phyloP scores from a whole-genome alignment of 768 basidiomycete genomes.

The Melanogaster broomeanus region DNA sequence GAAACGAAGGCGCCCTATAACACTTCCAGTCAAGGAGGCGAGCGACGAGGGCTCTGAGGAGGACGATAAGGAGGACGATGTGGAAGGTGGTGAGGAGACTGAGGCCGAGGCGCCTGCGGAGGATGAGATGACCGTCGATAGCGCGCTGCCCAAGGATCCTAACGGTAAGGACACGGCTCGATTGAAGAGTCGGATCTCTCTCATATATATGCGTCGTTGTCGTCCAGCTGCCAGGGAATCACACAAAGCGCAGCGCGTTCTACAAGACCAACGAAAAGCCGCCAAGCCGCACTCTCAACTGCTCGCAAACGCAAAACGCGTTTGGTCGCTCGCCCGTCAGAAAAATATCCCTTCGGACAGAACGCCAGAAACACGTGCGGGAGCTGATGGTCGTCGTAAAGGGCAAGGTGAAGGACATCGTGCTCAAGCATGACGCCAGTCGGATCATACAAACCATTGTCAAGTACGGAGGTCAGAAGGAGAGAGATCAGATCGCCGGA shows the following conservation, averaged over 20 bases:
- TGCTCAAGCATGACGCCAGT: constrained; percentile 91
- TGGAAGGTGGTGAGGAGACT: constrained; percentile 32
- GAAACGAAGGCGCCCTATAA: constrained; percentile 66
- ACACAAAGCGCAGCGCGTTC: constrained; percentile 66
- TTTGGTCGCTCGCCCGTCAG: constrained; percentile 77
- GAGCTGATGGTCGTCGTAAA: constrained; percentile 76
- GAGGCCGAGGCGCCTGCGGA: constrained; percentile 18
- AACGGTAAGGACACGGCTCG: constrained; percentile 48
- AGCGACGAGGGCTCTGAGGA: constrained; percentile 39
- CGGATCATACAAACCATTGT: constrained; percentile 81
- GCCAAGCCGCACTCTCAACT: constrained; percentile 77
- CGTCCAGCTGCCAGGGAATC: constrained; percentile 61
- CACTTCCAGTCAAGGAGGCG: constrained; percentile 35
- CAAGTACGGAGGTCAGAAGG: constrained; percentile 72
- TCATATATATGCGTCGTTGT: constrained; percentile 1
- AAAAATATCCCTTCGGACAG: constrained; percentile 66
- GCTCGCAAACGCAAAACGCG: constrained; percentile 68
- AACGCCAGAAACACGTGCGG: constrained; percentile 73
- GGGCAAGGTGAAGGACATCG: constrained; percentile 82
- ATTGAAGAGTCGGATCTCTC: constrained; percentile 1
- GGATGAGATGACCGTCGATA: constrained; percentile 35
- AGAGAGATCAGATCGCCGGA: constrained; percentile 76
- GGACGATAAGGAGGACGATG: constrained; percentile 38
- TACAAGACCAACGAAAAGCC: constrained; percentile 70
- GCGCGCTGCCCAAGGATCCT: constrained; percentile 47